These are phyloP conservation scores for Cadophora gregata DNA, from an alignment of 2,329 filamentous ascomycete species.

Conservation along the genomic window DNA sequence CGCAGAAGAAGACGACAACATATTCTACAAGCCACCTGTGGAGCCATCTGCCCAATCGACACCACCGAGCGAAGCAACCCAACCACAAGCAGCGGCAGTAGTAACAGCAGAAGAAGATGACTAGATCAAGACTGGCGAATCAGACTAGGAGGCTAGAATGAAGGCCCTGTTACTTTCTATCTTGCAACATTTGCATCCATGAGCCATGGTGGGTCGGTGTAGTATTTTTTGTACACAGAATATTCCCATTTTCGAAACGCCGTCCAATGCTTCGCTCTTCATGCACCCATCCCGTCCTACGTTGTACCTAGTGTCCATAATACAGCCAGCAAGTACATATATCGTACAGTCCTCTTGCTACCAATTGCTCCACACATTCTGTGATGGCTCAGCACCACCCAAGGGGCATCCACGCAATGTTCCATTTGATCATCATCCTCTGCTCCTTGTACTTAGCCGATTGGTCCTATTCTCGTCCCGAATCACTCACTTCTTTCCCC, in stretches of 20 bases:
- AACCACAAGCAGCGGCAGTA: conserved; percentile 29
- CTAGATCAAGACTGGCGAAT: conserved; percentile 2
- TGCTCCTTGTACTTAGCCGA: too few species aligned
- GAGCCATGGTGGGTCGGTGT: conserved; percentile 19
- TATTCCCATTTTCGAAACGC: conserved; percentile 33
- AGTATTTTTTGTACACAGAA: conserved; percentile 43
- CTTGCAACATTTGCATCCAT: conserved; percentile 19
- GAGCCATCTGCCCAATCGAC: conserved; percentile 52
- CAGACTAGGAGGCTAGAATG: conserved; percentile 7
- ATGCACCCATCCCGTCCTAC: conserved; percentile 1
- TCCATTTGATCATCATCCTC: too few species aligned
- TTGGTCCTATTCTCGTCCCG: too few species aligned
- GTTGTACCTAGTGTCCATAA: conserved; percentile 3
- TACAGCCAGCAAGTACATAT: conserved; percentile 9
- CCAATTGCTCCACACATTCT: too few species aligned
- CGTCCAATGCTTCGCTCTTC: conserved; percentile 18
- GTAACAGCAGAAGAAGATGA: conserved; percentile 40
- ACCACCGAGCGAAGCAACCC: conserved; percentile 32
- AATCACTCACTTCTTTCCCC: too few species aligned
- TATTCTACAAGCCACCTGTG: conserved; percentile 69
- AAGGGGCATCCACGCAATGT: too few species aligned
- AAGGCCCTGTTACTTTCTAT: conserved; percentile 3
- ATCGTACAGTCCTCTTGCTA: neutral
- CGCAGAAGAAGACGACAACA: conserved; percentile 82
- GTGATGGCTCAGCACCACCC: too few species aligned